Conservation (phyloP, 2,329 filamentous ascomycete genomes). For the Purpureocillium takamizusanense region DNA sequence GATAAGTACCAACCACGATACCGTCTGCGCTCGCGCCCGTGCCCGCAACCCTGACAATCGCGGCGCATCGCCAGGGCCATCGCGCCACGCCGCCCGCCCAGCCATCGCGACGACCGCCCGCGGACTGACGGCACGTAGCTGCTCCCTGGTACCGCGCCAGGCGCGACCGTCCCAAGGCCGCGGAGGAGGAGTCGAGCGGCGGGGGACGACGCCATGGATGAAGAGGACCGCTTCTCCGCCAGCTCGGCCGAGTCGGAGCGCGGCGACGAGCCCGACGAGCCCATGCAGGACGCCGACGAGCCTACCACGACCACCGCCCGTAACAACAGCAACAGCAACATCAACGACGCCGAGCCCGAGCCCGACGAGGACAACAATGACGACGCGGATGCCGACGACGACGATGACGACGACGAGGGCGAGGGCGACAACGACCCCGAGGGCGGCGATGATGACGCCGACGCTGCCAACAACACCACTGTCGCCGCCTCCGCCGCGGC, state of each 20-base stretch:
- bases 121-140: no score
- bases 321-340: no score
- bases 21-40: no score
- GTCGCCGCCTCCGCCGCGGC: not conserved
- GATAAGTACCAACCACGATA: no score
- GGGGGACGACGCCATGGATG: conserved; percentile 15
- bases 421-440: conserved; percentile 34
- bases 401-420: conserved; percentile 26
- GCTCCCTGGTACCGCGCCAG: no score
- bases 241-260: conserved; percentile 24
- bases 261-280: conserved; percentile 43
- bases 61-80: no score
- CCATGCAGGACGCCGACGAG: conserved; percentile 44
- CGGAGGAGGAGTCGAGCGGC: not conserved
- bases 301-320: conserved; percentile 27
- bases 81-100: no score
- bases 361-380: conserved; percentile 28
- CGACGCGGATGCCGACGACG: conserved; percentile 23
- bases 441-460: conserved; percentile 16
- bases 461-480: no score
- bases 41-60: no score
- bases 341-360: no score
- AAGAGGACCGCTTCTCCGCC: conserved; percentile 21
- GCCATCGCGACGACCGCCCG: no score
- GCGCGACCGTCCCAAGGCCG: not conserved